A percentile compares a stretch with the other conserved stretches of the same genome.
phyloP scores from a whole-genome alignment of 805 yeast genomes.

The Candida loeiensis region DNA sequence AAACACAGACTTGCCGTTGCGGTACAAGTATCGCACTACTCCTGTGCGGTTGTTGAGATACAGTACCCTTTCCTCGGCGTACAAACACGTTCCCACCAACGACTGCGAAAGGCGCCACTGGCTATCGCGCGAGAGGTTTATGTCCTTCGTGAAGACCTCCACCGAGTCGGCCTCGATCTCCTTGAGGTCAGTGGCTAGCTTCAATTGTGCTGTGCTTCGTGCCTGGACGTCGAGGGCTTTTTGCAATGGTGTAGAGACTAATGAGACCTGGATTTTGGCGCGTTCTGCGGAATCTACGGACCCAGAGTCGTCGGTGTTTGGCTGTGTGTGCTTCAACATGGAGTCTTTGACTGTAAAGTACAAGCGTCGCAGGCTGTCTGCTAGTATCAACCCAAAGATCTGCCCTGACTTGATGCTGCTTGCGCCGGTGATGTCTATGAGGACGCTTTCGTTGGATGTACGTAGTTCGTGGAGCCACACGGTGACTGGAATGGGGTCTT shows the following conservation, averaged over 20 bases:
- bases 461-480: constrained; percentile 71
- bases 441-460: constrained; percentile 53
- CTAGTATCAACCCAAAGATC: constrained; percentile 63
- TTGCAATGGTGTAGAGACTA: constrained; percentile 59
- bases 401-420: constrained; percentile 68
- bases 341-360: constrained; percentile 42
- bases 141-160: constrained; percentile 77
- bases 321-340: constrained; percentile 16
- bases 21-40: constrained; percentile 57
- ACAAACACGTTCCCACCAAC: constrained; percentile 61
- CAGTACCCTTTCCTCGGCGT: constrained; percentile 59
- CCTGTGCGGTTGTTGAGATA: constrained; percentile 63
- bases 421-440: constrained; percentile 58
- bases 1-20: constrained; percentile 63
- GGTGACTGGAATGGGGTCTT: constrained; percentile 37
- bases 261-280: constrained; percentile 45
- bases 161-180: constrained; percentile 74
- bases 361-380: constrained; percentile 29
- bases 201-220: constrained; percentile 60
- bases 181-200: constrained; percentile 37
- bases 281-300: constrained; percentile 9
- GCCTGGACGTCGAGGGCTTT: constrained; percentile 60
- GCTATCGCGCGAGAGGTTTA: constrained; percentile 80
- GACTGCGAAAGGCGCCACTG: constrained; percentile 81
- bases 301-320: constrained; percentile 1